phyloP scores from a whole-genome alignment of 208 protist species.

The Acanthamoeba castellanii region DNA sequence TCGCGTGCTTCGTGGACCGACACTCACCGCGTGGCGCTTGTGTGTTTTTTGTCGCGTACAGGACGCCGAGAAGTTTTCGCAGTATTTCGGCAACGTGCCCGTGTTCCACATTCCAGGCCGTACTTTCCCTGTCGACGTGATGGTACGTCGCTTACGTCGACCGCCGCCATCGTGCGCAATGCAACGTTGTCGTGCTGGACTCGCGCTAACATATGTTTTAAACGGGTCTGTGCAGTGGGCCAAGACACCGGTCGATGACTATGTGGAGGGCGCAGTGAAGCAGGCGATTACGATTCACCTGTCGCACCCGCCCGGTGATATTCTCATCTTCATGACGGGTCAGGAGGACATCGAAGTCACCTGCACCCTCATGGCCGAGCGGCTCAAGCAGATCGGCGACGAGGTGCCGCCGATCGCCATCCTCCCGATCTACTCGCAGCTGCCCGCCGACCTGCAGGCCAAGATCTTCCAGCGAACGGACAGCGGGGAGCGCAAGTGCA shows the following conservation, averaged over 20 bases:
- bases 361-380: conserved; percentile 84
- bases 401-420: conserved; percentile 88
- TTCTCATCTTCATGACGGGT: conserved; percentile 99
- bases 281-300: conserved; percentile 95
- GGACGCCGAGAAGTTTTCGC: conserved; percentile 97
- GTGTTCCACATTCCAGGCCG: conserved; percentile 91
- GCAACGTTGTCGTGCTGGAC: background rate
- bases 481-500: conserved; percentile 94
- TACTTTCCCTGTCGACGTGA: conserved; percentile 98
- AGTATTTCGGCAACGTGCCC: conserved; percentile 96
- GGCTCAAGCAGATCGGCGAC: conserved; percentile 81
- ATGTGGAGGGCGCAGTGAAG: conserved; percentile 97
- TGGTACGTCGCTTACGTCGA: conserved; percentile 88
- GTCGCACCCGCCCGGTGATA: conserved; percentile 96
- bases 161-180: background rate
- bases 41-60: background rate
- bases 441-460: conserved; percentile 92
- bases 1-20: background rate
- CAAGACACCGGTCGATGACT: conserved; percentile 96
- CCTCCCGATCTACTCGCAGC: conserved; percentile 95
- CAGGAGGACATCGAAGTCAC: conserved; percentile 98
- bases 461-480: conserved; percentile 92
- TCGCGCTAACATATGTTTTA: background rate
- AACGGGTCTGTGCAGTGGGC: conserved; percentile 39
- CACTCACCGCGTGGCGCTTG: no score